A percentile compares a stretch with the other conserved stretches of the same genome.
Conservation (phyloP, 176 grass and related monocot species). For the Typha latifolia region DNA sequence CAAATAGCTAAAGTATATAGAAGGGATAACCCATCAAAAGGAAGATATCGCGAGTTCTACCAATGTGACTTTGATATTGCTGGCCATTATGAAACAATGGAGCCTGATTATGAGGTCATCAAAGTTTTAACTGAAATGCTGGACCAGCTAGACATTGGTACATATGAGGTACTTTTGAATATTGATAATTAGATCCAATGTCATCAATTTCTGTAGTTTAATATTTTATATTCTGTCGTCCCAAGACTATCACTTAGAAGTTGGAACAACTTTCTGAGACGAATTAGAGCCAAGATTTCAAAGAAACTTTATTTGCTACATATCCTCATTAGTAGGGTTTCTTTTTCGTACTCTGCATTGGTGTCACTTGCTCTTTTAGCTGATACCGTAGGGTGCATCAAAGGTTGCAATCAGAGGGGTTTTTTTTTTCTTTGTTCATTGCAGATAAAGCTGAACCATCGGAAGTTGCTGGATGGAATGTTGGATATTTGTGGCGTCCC, state of each 20-base stretch:
- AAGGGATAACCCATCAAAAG: constrained; percentile 97
- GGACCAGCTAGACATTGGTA: constrained; percentile 79
- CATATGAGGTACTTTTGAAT: constrained; percentile 42
- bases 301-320: not conserved
- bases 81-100: constrained; percentile 73
- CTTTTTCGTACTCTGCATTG: no score
- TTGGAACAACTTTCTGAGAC: not conserved
- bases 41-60: constrained; percentile 93
- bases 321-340: not conserved
- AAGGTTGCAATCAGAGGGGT: not conserved
- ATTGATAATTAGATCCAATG: not conserved
- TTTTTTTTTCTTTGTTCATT: not conserved
- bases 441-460: constrained; percentile 90
- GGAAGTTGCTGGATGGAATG: constrained; percentile 93
- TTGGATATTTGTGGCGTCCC: constrained; percentile 90
- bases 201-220: not conserved
- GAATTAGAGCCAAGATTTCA: not conserved
- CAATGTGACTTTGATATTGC: constrained; percentile 98
- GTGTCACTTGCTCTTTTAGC: not conserved
- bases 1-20: constrained; percentile 98
- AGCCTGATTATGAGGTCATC: constrained; percentile 87
- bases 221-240: not conserved
- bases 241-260: not conserved
- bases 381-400: not conserved
- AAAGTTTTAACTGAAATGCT: constrained; percentile 84